These are phyloP conservation scores for Ustilago crameri DNA, from an alignment of 1,284 basidiomycete species.

Conservation along the genomic window DNA sequence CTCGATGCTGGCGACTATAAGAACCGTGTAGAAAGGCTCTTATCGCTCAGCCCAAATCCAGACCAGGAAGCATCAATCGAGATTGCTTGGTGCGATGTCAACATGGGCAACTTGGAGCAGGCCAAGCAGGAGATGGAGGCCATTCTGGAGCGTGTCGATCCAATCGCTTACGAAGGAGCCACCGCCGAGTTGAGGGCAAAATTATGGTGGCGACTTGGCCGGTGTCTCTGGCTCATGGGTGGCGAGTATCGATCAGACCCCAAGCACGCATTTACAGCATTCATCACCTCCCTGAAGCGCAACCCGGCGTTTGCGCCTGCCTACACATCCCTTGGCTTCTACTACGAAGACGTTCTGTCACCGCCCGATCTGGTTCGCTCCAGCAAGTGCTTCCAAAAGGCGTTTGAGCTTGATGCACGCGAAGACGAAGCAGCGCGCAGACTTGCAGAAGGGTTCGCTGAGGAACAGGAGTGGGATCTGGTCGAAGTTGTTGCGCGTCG, in stretches of 20 bases:
- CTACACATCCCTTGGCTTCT: conserved; percentile 91
- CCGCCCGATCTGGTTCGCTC: conserved; percentile 86
- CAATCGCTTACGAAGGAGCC: conserved; percentile 35
- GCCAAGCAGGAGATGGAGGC: conserved; percentile 74
- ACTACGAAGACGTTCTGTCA: conserved; percentile 79
- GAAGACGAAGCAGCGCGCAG: conserved; percentile 85
- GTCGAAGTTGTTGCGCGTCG: conserved; percentile 91
- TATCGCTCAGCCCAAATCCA: conserved; percentile 69
- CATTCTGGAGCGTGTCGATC: conserved; percentile 75
- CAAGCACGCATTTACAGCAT: conserved; percentile 72
- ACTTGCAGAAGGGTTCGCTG: conserved; percentile 88
- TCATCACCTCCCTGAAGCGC: conserved; percentile 84
- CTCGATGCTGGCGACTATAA: conserved; percentile 23
- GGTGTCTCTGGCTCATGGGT: conserved; percentile 79
- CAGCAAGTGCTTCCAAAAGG: conserved; percentile 97
- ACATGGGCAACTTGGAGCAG: conserved; percentile 72
- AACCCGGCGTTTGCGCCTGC: conserved; percentile 84
- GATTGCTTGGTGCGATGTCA: conserved; percentile 83
- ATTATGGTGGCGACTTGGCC: conserved; percentile 85
- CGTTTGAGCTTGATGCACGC: conserved; percentile 92
- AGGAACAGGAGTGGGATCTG: conserved; percentile 93
- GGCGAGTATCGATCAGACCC: conserved; percentile 70
- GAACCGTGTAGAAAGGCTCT: conserved; percentile 64
- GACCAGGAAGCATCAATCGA: conserved; percentile 83
- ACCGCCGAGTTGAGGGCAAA: conserved; percentile 73